Base-by-base conservation (phyloP, 108 stramenopile genomes). In the Conticribra guillardii region DNA sequence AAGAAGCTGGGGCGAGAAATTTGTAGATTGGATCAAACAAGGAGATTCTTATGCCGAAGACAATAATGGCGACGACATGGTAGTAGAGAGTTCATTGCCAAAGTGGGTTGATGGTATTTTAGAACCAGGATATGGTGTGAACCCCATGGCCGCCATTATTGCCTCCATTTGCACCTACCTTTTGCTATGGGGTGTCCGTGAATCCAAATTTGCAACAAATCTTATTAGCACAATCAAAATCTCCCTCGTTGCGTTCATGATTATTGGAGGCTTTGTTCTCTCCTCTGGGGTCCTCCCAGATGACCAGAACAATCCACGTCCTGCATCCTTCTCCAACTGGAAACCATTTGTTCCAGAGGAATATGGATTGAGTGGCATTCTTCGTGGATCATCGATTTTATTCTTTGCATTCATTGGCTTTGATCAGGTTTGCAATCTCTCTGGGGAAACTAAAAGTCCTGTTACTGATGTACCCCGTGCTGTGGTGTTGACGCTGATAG, bases 351-450 rank as follows among this genome's bases (percentile, higher is more conserved):
- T 84, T 0, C 81, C 82, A 28, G 59, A 63, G 0, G 67, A 83
- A 63, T 79, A 73, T 47, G 83, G 83, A 18, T 9, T 54, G 5
- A 15, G 47, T 0, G 87, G 87, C 37, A 76, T 90, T 24, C 33
- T 87, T 51, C 50, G 66, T 11, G 74, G 54, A 4, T 44, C 74
- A 0, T 67, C 74, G 1, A 31, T 75, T 14, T 50, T 85, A 5
- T 94, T 97, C 69, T 97, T 97, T 79, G 96, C 90, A 0, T 97
- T 84, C 61, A 49, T 95, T 37, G 96, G 96, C 9, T 97, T 89
- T 64, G 96, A 97, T 64, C 91, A 92, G 74, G 83, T 96, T 18
- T 87, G 86, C 63, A 91, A 89, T 49, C 52, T 95, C 31, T 80
- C 86, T 3, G 76, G 78, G 2, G 96, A 97, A 70, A 87, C 95